Evolutionary conservation across 176 grass and related monocot genomes (phyloP).

Genomic region (Oryza meridionalis): DNA sequence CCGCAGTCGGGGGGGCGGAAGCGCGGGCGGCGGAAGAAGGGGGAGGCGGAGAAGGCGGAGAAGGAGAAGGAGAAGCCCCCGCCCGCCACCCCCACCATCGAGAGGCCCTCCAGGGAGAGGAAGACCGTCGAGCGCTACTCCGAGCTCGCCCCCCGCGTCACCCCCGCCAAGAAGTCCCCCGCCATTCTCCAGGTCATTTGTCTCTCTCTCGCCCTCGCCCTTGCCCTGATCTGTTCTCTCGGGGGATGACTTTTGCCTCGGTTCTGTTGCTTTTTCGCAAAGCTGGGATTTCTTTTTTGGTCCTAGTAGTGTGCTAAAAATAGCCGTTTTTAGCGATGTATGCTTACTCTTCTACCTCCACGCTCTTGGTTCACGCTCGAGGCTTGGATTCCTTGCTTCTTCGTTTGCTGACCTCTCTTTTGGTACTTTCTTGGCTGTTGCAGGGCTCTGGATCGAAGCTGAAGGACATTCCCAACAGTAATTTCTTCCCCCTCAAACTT

Average conservation of each 20-base stretch:
- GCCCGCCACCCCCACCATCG: slow-evolving; percentile 13
- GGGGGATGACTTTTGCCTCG: neutral
- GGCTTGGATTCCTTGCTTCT: neutral
- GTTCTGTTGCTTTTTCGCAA: neutral
- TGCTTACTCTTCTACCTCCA: neutral
- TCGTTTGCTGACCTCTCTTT: neutral
- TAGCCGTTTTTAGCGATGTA: neutral
- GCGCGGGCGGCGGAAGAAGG: slow-evolving; percentile 34
- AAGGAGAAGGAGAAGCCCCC: slow-evolving; percentile 31
- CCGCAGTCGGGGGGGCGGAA: slow-evolving; percentile 25
- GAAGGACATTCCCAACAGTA: slow-evolving; percentile 96
- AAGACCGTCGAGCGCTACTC: slow-evolving; percentile 93
- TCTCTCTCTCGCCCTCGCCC: too few relatives aligned
- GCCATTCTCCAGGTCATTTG: slow-evolving; percentile 77
- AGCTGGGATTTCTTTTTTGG: neutral
- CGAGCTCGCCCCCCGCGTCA: slow-evolving; percentile 52
- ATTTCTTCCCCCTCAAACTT: neutral
- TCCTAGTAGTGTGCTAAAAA: neutral
- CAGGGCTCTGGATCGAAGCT: slow-evolving; percentile 95
- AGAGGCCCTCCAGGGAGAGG: slow-evolving; percentile 79
- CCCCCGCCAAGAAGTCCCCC: slow-evolving; percentile 57
- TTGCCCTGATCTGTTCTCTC: slow-evolving; percentile 19
- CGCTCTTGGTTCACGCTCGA: neutral
- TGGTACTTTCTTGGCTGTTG: neutral
- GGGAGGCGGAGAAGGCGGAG: slow-evolving; percentile 32